phyloP scores from a whole-genome alignment of 129 eudicot genomes.

The Flaveria ramosissima region DNA sequence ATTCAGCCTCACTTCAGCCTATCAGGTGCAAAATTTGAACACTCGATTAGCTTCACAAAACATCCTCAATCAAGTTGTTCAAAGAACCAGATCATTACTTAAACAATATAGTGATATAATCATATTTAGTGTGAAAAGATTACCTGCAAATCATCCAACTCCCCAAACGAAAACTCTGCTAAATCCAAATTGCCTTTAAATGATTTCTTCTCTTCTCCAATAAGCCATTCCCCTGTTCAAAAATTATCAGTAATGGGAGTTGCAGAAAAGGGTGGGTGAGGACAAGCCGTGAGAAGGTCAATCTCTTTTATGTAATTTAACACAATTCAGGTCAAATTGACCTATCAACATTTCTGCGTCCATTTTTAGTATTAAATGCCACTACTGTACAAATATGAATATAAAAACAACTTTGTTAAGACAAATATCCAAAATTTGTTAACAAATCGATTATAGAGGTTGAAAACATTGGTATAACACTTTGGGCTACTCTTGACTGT shows the following conservation, averaged over 20 bases:
- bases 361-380: not conserved
- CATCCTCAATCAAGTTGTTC: not conserved
- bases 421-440: not conserved
- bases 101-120: not conserved
- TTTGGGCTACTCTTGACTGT: not conserved
- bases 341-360: not conserved
- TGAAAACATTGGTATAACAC: not conserved
- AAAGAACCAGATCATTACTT: not conserved
- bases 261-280: too few species aligned
- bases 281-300: not conserved
- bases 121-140: slow-evolving; percentile 8
- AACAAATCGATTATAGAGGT: not conserved
- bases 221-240: slow-evolving; percentile 76
- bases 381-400: not conserved
- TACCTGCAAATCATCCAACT: slow-evolving; percentile 96
- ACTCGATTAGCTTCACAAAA: not conserved
- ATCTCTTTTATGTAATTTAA: not conserved
- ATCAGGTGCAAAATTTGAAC: not conserved
- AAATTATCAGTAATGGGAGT: not conserved
- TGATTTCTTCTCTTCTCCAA: slow-evolving; percentile 73
- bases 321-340: not conserved
- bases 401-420: not conserved
- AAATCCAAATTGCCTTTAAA: slow-evolving; percentile 76
- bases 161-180: slow-evolving; percentile 87
- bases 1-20: slow-evolving; percentile 57